A percentile compares a stretch with the other conserved stretches of the same genome.
Conservation (phyloP, 352 stramenopile species). For the Phytophthora parvispora region DNA sequence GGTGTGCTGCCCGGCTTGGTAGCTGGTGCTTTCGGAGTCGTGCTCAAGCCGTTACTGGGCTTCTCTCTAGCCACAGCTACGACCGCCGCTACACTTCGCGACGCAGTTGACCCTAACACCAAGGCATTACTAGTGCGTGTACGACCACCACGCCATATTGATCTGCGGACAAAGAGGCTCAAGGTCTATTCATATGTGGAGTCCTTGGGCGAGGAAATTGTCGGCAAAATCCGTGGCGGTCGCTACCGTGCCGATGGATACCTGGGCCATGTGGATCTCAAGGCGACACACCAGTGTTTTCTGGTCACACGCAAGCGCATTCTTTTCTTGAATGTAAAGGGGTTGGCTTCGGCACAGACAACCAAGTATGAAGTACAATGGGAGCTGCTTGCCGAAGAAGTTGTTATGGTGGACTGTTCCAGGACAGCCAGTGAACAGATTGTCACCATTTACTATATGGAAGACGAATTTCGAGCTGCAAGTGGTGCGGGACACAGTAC, state of each 20-base stretch:
- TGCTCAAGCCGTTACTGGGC: constrained; percentile 85
- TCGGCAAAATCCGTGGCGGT: constrained; percentile 80
- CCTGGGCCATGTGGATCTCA: constrained; percentile 83
- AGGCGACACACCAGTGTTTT: constrained; percentile 78
- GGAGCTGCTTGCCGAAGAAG: constrained; percentile 83
- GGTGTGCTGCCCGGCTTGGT: constrained; percentile 83
- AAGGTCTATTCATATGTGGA: constrained; percentile 92
- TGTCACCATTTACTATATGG: constrained; percentile 77
- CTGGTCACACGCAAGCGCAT: constrained; percentile 89
- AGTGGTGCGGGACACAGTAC: constrained; percentile 31
- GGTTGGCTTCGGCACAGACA: constrained; percentile 33
- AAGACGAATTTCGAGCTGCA: constrained; percentile 67
- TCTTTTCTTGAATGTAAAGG: constrained; percentile 80
- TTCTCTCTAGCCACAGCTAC: constrained; percentile 81
- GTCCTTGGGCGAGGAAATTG: constrained; percentile 89
- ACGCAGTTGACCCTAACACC: constrained; percentile 82
- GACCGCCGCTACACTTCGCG: constrained; percentile 80
- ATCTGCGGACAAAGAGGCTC: constrained; percentile 78
- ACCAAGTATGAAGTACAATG: constrained; percentile 85
- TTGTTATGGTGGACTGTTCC: constrained; percentile 82
- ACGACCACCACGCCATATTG: constrained; percentile 84
- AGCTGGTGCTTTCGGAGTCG: constrained; percentile 81
- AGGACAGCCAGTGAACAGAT: constrained; percentile 40
- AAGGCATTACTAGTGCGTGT: constrained; percentile 83
- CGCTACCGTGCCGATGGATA: constrained; percentile 87